Evolutionary conservation across 306 rosid genomes (phyloP).

Genomic region (Quercus mongolica): DNA sequence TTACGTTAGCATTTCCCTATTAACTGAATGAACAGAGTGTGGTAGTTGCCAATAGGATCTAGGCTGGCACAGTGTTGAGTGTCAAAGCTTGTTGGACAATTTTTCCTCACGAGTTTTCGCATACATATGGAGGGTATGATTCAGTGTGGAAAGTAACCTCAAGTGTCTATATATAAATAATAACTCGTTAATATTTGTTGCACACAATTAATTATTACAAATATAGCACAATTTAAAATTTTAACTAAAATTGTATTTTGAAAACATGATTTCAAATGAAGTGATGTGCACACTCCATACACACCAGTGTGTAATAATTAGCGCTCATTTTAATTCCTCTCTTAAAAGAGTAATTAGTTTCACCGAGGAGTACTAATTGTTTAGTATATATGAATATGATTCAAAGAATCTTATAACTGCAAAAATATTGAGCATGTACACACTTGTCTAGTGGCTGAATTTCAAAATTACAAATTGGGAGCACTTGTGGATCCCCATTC

Average conservation of each 20-base stretch:
- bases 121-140: not conserved
- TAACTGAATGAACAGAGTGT: not conserved
- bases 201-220: too few species aligned
- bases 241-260: too few species aligned
- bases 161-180: too few species aligned
- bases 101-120: not conserved
- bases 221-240: too few species aligned
- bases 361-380: fast-evolving
- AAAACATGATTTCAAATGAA: too few species aligned
- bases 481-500: too few species aligned
- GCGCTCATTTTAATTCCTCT: not conserved
- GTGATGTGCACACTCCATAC: fast-evolving
- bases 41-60: not conserved
- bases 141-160: not conserved
- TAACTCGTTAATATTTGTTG: too few species aligned
- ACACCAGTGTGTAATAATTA: too few species aligned
- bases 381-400: not conserved
- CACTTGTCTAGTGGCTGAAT: not conserved
- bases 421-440: not conserved
- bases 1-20: not conserved
- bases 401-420: not conserved
- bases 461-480: too few species aligned
- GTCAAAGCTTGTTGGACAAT: constrained; percentile 4
- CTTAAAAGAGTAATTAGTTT: not conserved
- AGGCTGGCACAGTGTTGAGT: not conserved